Percentiles rank a stretch among this genome's conserved stretches.
Evolutionary conservation across 2,329 filamentous ascomycete genomes (phyloP).

Genomic region (Allantophomopsis cytisporea): DNA sequence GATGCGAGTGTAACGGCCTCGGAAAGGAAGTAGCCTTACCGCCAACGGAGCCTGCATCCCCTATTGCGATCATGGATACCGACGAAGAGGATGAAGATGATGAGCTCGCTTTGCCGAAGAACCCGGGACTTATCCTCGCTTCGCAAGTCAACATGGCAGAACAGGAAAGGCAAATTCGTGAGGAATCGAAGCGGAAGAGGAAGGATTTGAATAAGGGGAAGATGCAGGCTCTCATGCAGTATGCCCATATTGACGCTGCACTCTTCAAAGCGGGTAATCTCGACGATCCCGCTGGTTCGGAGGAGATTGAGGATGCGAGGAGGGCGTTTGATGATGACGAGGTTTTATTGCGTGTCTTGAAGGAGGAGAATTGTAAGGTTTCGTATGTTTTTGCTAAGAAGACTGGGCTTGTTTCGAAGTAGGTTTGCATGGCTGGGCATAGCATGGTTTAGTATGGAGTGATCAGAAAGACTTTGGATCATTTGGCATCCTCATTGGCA

Average conservation of each 20-base stretch:
- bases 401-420: not conserved
- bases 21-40: slow-evolving; percentile 19
- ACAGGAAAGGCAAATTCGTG: slow-evolving; percentile 26
- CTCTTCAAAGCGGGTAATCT: slow-evolving; percentile 17
- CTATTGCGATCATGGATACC: slow-evolving; percentile 5
- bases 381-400: slow-evolving; percentile 33
- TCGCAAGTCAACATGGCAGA: slow-evolving; percentile 29
- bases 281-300: slow-evolving; percentile 16
- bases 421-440: no score
- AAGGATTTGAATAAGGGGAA: slow-evolving; percentile 20
- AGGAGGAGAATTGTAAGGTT: slow-evolving; percentile 25
- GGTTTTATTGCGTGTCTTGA: slow-evolving; percentile 31
- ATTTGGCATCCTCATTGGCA: no score
- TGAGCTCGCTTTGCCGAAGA: slow-evolving; percentile 8
- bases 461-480: no score
- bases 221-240: slow-evolving; percentile 37
- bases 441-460: no score
- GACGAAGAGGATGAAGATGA: slow-evolving; percentile 6
- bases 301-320: slow-evolving; percentile 19
- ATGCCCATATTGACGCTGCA: slow-evolving; percentile 33
- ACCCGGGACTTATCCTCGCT: slow-evolving; percentile 19
- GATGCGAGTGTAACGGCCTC: slow-evolving; percentile 44
- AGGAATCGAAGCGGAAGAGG: slow-evolving; percentile 14
- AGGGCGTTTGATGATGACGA: slow-evolving; percentile 29
- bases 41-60: slow-evolving; percentile 5